phyloP scores from a whole-genome alignment of 108 stramenopile genomes.

The Parmales sp. region DNA sequence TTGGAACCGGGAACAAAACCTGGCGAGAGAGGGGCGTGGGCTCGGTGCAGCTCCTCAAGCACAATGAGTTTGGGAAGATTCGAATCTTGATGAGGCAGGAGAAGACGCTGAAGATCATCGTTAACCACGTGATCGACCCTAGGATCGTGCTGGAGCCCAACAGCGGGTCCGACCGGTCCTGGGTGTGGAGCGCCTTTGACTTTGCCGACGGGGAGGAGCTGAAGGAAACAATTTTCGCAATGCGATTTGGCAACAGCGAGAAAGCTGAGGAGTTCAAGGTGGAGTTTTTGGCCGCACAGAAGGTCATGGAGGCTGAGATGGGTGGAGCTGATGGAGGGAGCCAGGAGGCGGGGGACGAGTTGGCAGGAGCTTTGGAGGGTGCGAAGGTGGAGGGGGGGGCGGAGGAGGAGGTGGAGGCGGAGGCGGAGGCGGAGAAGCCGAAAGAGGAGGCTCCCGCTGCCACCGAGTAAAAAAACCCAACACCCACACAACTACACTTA shows the following conservation, averaged over 20 bases:
- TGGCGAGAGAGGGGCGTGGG: constrained; percentile 98
- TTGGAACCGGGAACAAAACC: constrained; percentile 90
- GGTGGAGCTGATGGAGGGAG: constrained; percentile 68
- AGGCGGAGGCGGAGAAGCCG: not conserved
- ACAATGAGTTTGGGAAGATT: constrained; percentile 64
- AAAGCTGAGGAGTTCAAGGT: constrained; percentile 83
- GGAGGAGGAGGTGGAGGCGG: constrained; percentile 18
- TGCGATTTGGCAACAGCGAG: constrained; percentile 86
- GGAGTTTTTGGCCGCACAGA: constrained; percentile 70
- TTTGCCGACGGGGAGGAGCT: constrained; percentile 84
- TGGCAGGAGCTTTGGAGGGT: constrained; percentile 63
- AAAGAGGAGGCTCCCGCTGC: too few relatives aligned
- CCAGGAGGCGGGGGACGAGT: constrained; percentile 67
- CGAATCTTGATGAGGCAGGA: constrained; percentile 97
- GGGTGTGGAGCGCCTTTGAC: constrained; percentile 97
- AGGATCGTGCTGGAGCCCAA: constrained; percentile 90
- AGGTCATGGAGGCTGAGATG: constrained; percentile 69
- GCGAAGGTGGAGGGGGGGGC: constrained; percentile 42
- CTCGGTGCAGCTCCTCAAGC: constrained; percentile 87
- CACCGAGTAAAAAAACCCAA: too few relatives aligned
- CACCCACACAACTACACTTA: too few relatives aligned
- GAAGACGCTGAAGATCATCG: constrained; percentile 99
- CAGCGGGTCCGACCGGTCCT: constrained; percentile 82
- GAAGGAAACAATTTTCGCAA: constrained; percentile 87
- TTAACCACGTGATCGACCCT: constrained; percentile 92